Evolutionary conservation across 2,329 filamentous ascomycete species (phyloP).

Genomic region (Madurella fahalii): DNA sequence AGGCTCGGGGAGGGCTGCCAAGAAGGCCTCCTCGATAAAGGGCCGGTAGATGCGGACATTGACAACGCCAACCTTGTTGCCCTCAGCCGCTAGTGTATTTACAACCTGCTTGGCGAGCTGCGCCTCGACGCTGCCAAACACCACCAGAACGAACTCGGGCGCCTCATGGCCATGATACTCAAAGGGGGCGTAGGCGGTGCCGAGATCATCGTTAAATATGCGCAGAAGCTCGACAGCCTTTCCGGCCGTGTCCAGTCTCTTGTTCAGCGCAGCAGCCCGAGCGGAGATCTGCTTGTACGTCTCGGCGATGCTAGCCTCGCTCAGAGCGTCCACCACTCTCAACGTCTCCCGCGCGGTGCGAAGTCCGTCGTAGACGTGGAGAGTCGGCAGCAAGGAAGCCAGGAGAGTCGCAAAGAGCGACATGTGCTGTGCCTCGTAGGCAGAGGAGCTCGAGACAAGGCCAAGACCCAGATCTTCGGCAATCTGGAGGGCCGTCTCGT

Average conservation of each 20-base stretch:
- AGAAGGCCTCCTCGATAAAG: constrained; percentile 91
- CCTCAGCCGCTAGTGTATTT: constrained; percentile 64
- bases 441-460: constrained; percentile 77
- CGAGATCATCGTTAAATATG: constrained; percentile 83
- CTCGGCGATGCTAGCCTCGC: constrained; percentile 57
- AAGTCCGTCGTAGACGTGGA: constrained; percentile 77
- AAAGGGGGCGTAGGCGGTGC: constrained; percentile 87
- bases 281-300: constrained; percentile 64
- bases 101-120: constrained; percentile 82
- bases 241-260: constrained; percentile 67
- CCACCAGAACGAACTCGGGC: constrained; percentile 79
- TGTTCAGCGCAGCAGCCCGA: constrained; percentile 56
- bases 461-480: constrained; percentile 88
- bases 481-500: constrained; percentile 71
- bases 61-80: constrained; percentile 77
- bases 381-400: constrained; percentile 66
- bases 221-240: constrained; percentile 66
- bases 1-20: constrained; percentile 72
- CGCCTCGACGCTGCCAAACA: constrained; percentile 88
- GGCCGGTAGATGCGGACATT: constrained; percentile 92
- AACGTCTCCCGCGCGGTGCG: constrained; percentile 69
- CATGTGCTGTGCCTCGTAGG: constrained; percentile 92
- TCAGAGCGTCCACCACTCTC: constrained; percentile 66
- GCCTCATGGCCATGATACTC: constrained; percentile 85
- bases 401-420: constrained; percentile 69